Conservation (phyloP, 169 alveolate species). For the Plasmodium fragile region DNA sequence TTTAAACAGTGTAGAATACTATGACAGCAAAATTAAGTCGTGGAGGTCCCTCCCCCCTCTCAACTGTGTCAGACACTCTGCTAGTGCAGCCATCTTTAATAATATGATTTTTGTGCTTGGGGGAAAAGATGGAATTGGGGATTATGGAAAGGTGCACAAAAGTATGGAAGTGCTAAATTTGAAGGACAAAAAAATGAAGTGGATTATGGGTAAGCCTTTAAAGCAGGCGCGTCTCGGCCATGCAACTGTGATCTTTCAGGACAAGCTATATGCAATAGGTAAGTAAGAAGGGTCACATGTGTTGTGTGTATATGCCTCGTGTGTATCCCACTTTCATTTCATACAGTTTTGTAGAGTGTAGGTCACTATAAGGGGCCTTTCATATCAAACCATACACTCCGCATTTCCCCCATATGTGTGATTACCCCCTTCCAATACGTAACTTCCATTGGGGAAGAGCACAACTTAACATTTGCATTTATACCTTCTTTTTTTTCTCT, state of each 20-base stretch:
- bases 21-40: constrained; percentile 57
- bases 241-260: constrained; percentile 48
- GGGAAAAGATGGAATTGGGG: constrained; percentile 75
- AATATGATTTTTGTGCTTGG: constrained; percentile 56
- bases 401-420: neutral
- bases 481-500: neutral
- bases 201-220: constrained; percentile 56
- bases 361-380: neutral
- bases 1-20: constrained; percentile 74
- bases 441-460: neutral
- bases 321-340: neutral
- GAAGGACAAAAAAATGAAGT: constrained; percentile 67
- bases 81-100: constrained; percentile 58
- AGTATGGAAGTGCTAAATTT: constrained; percentile 73
- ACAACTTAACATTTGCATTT: neutral
- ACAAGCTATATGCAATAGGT: constrained; percentile 72
- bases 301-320: neutral
- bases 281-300: neutral
- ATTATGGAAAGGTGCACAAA: constrained; percentile 71
- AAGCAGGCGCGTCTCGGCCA: constrained; percentile 72
- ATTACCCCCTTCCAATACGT: neutral
- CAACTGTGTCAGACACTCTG: constrained; percentile 67
- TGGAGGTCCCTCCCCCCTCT: constrained; percentile 76
- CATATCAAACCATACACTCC: neutral
- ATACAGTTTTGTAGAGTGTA: neutral